These are phyloP conservation scores for Vaccinium myrtillus DNA, from an alignment of 148 eudicot species.

Conservation along the genomic window DNA sequence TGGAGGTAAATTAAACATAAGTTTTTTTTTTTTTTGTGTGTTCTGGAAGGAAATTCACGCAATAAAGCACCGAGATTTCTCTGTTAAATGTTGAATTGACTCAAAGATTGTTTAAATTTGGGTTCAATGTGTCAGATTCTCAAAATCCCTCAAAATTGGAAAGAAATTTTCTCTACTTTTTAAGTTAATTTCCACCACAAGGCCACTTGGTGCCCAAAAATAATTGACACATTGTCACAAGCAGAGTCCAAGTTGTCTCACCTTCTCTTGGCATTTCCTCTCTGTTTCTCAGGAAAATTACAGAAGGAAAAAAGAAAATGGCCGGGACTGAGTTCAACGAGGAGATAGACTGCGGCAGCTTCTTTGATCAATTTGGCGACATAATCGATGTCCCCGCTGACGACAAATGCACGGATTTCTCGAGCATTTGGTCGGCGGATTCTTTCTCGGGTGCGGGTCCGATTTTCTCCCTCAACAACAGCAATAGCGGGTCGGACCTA, in stretches of 20 bases:
- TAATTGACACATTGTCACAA: conserved; percentile 17
- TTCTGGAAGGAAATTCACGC: neutral
- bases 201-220: conserved; percentile 3
- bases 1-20: neutral
- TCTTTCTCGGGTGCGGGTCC: conserved; percentile 32
- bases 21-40: neutral
- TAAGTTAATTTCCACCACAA: conserved; percentile 11
- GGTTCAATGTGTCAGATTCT: neutral
- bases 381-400: conserved; percentile 58
- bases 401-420: conserved; percentile 32
- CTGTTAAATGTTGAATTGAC: neutral
- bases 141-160: neutral
- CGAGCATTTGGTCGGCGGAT: conserved; percentile 42
- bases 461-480: conserved; percentile 36
- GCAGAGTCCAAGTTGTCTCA: conserved; percentile 8
- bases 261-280: conserved; percentile 14
- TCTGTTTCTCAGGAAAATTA: conserved; percentile 21
- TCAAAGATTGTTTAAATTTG: neutral
- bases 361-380: conserved; percentile 31
- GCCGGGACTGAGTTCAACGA: conserved; percentile 18
- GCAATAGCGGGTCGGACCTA: conserved; percentile 48
- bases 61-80: neutral
- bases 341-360: conserved; percentile 27
- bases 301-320: conserved; percentile 14
- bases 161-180: neutral